Base-by-base conservation (phyloP, 352 stramenopile species). In the Lagenidium giganteum region DNA sequence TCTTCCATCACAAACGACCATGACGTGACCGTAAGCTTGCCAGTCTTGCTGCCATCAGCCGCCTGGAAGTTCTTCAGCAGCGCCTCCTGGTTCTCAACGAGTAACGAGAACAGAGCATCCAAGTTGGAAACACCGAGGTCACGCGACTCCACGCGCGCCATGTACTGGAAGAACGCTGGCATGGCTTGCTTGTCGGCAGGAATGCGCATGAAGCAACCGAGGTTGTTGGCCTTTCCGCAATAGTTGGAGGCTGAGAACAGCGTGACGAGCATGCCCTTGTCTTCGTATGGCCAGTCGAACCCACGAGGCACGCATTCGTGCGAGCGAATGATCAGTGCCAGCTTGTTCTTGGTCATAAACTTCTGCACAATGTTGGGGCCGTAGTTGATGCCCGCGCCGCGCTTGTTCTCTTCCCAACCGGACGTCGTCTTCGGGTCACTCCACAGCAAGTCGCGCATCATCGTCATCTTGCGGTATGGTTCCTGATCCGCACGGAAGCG, bases 171-270 rank as follows among this genome's bases (percentile, higher is more conserved):
- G 47, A 93, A 93, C 5, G 75, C 78, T 8, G 81, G 81, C 47
- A 90, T 93, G 30, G 71, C 73, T 24, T 71, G 64, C n/a, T 36
- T 55, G 25, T 67, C 72, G 17, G 71, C 68, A 18, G 78, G 78
- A 26, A 93, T 80, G 17, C 76, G 81, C 68, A 93, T 89, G 43
- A 90, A 93, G 42, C 78, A 91, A 28, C 81, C 81, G 4, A 91
- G 58, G 44, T 91, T 93, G 48, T 93, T 91, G 23, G 79, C 76
- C 40, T 85, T 85, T 38, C 79, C 76, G 42, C 81, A 87, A 51
- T 95, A 95, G 40, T 92, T 91, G 26, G 78, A 93, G 27, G 83
- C 83, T 17, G 80, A 93, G 42, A 95, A 95, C 16, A 95, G 57
- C 36, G 83, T 95, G 11, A 95, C 72, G 25, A 95, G 67, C 74